Base-by-base conservation (phyloP, 176 grass and related monocot species). In the Paspalum notatum region DNA sequence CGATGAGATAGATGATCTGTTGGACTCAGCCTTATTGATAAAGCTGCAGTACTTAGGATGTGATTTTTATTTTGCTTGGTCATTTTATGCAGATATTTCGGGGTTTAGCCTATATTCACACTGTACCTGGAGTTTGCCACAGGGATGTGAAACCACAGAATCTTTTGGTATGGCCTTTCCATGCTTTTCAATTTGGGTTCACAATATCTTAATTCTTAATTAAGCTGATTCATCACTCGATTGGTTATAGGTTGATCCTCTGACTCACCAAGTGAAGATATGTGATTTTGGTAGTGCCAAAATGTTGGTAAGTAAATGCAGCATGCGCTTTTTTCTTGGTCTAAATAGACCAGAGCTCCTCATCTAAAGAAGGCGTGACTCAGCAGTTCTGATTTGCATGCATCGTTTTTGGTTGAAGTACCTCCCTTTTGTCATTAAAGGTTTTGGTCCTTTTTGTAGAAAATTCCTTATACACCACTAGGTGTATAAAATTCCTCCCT, bases 211-310 rank as follows among this genome's bases (percentile, higher is more conserved):
- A 39, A 8, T 53, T 71, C 21, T 26, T 26, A 69, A 26, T 69
- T 69, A 17, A 42, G 65, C 21, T 71, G 59, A 47, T 26, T 61
- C 24, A 13, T 69, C 75, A n/a, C 17, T 14, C 75, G 11, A 62
- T 53, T 75, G 51, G 45, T 75, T 74, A 53, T 76, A 98, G 95
- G 95, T 98, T 51, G 92, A 98, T 82, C 95, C 95, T 37, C 83
- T 98, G 38, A 98, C 95, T 71, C 95, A 98, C 69, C 92, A 94
- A 88, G 90, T 94, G 66, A 98, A 98, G 86, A 89, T 98, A 56
- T 98, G 95, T 87, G 95, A 98, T 91, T 98, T 98, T 85, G 95
- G 95, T 74, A 98, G 95, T 67, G 95, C 95, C 20, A 98, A 98
- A 91, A 83, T 98, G 76, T 85, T 98, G 91, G 95, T 98, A 94